Conservation (phyloP, 805 yeast species). For the Komagataella pseudopastoris region DNA sequence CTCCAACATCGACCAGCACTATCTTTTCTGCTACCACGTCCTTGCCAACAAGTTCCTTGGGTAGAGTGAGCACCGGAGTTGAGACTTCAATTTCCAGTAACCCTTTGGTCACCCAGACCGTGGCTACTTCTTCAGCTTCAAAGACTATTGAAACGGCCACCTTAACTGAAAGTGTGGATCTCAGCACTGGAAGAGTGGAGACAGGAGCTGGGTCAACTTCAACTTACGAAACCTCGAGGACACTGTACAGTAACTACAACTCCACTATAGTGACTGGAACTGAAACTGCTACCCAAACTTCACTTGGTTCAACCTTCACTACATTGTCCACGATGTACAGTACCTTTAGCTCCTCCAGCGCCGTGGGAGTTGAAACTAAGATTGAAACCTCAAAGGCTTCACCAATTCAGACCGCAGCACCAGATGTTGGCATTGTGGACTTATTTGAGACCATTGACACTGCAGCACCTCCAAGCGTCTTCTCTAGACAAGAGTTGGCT, state of each 20-base stretch:
- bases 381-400: neutral
- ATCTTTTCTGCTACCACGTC: slow-evolving; percentile 4
- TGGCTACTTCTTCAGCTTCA: neutral
- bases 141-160: neutral
- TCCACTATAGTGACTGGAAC: neutral
- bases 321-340: neutral
- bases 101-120: neutral
- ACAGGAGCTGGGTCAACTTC: neutral
- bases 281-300: neutral
- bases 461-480: slow-evolving; percentile 28
- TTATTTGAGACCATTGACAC: slow-evolving; percentile 37
- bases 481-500: slow-evolving; percentile 30
- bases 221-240: neutral
- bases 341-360: neutral
- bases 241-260: neutral
- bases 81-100: neutral
- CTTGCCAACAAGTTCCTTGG: neutral
- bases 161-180: neutral
- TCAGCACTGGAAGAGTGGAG: neutral
- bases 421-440: slow-evolving; percentile 13
- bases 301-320: neutral
- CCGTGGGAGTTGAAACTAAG: neutral
- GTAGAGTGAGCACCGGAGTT: neutral
- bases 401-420: neutral
- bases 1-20: slow-evolving; percentile 4